Percentiles rank a stretch among this genome's conserved stretches.
These are phyloP conservation scores for Neckera pumila DNA, from an alignment of 225 moss, liverwort and hornwort species.

Conservation along the genomic window DNA sequence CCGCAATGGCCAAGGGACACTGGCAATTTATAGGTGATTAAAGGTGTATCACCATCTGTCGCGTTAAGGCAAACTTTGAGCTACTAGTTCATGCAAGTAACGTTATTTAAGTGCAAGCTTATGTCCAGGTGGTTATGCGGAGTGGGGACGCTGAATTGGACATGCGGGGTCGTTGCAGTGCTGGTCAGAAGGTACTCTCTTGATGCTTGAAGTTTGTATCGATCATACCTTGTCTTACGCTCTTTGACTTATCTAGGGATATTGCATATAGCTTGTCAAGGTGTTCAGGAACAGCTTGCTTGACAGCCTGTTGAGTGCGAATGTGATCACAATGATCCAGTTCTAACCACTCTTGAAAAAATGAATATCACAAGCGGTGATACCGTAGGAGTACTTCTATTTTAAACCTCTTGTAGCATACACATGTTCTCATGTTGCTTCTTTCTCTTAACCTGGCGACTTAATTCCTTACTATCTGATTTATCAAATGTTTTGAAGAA, in stretches of 20 bases:
- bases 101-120: not conserved
- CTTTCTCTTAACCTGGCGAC: not conserved
- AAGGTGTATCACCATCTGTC: not conserved
- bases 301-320: not conserved
- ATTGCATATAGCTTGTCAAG: not conserved
- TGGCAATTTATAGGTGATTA: not conserved
- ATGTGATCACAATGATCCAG: not conserved
- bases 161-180: constrained; percentile 99
- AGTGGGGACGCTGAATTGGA: constrained; percentile 98
- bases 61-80: not conserved
- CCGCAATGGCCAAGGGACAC: not conserved
- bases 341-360: not conserved
- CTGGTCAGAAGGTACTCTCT: constrained; percentile 82
- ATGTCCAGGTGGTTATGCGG: constrained; percentile 86
- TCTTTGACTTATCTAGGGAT: not conserved
- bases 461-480: not conserved
- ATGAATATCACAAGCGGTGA: not conserved
- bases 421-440: not conserved
- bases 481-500: not conserved
- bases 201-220: not conserved
- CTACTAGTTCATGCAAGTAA: not conserved
- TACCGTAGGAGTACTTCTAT: not conserved
- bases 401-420: not conserved
- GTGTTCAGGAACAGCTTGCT: not conserved
- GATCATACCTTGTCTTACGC: not conserved